phyloP scores from a whole-genome alignment of 2,329 filamentous ascomycete species.

The Aspergillus sp. region DNA sequence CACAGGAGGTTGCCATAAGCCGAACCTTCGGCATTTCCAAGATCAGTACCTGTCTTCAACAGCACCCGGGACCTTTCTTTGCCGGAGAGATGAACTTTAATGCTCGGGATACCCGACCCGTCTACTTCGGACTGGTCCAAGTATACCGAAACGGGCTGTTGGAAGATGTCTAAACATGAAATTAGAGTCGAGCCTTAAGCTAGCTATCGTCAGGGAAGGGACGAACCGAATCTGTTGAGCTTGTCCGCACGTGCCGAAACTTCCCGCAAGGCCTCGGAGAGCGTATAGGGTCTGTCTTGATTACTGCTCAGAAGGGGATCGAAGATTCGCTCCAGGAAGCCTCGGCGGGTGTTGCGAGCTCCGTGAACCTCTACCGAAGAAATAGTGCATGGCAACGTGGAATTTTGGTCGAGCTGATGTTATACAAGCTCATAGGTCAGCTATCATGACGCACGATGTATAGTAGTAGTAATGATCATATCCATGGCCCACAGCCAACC shows the following conservation, averaged over 20 bases:
- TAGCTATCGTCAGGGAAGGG: background rate
- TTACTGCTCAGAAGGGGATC: slow-evolving; percentile 72
- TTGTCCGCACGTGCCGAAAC: slow-evolving; percentile 71
- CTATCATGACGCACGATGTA: background rate
- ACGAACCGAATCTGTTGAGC: slow-evolving; percentile 75
- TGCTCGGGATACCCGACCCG: slow-evolving; percentile 64
- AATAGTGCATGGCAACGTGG: slow-evolving; percentile 82
- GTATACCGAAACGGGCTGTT: slow-evolving; percentile 77
- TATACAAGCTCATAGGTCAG: slow-evolving; percentile 16
- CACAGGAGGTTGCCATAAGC: slow-evolving; percentile 85
- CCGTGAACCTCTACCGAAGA: slow-evolving; percentile 82
- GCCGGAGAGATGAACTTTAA: slow-evolving; percentile 77
- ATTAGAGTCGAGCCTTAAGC: slow-evolving; percentile 16
- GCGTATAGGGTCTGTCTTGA: slow-evolving; percentile 68
- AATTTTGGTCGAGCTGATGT: slow-evolving; percentile 73
- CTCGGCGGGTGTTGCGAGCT: slow-evolving; percentile 76
- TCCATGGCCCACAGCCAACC: background rate
- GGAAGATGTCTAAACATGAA: slow-evolving; percentile 71
- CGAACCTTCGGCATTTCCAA: slow-evolving; percentile 90
- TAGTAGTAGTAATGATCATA: background rate
- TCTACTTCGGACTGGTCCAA: slow-evolving; percentile 75
- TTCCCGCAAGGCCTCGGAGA: slow-evolving; percentile 75
- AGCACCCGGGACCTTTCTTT: slow-evolving; percentile 79
- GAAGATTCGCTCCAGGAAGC: slow-evolving; percentile 81
- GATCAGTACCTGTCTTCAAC: slow-evolving; percentile 90